These are phyloP conservation scores for Nannizzia gypsea DNA, from an alignment of 2,329 filamentous ascomycete genomes.

Conservation along the genomic window DNA sequence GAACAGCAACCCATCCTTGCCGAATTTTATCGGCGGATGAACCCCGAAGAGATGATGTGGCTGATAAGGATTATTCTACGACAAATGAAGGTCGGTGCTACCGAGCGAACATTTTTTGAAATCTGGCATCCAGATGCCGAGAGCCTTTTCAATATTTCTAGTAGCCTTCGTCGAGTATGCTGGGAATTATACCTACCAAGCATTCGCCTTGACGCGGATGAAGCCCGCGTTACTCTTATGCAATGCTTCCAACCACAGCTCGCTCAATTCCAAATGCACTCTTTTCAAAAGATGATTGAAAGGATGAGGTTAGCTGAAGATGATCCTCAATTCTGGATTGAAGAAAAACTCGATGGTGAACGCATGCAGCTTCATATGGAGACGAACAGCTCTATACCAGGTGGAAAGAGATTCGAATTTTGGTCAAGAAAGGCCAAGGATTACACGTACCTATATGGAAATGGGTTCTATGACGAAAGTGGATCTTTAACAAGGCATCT, in stretches of 20 bases:
- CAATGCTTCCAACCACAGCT: slow-evolving; percentile 94
- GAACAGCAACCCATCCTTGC: slow-evolving; percentile 71
- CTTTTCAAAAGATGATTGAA: slow-evolving; percentile 67
- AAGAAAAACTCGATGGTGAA: slow-evolving; percentile 95
- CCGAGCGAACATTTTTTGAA: slow-evolving; percentile 78
- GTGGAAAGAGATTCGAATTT: slow-evolving; percentile 66
- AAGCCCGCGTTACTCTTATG: slow-evolving; percentile 69
- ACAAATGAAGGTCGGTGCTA: slow-evolving; percentile 63
- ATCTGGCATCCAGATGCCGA: slow-evolving; percentile 71
- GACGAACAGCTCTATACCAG: slow-evolving; percentile 53
- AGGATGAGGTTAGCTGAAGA: slow-evolving; percentile 55
- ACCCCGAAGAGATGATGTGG: slow-evolving; percentile 87
- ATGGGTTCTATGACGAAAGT: slow-evolving; percentile 59
- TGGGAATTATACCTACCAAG: slow-evolving; percentile 77
- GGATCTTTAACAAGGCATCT: slow-evolving; percentile 72
- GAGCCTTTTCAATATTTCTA: slow-evolving; percentile 76
- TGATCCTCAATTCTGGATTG: slow-evolving; percentile 80
- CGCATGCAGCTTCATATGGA: slow-evolving; percentile 93
- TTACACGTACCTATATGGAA: slow-evolving; percentile 88
- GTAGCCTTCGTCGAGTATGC: slow-evolving; percentile 77
- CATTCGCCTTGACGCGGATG: slow-evolving; percentile 60
- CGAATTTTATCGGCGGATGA: slow-evolving; percentile 81
- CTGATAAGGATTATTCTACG: slow-evolving; percentile 84
- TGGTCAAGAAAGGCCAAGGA: slow-evolving; percentile 96
- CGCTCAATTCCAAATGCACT: slow-evolving; percentile 78